Evolutionary conservation across 768 basidiomycete species (phyloP).

Genomic region (Exsudoporus frostii): DNA sequence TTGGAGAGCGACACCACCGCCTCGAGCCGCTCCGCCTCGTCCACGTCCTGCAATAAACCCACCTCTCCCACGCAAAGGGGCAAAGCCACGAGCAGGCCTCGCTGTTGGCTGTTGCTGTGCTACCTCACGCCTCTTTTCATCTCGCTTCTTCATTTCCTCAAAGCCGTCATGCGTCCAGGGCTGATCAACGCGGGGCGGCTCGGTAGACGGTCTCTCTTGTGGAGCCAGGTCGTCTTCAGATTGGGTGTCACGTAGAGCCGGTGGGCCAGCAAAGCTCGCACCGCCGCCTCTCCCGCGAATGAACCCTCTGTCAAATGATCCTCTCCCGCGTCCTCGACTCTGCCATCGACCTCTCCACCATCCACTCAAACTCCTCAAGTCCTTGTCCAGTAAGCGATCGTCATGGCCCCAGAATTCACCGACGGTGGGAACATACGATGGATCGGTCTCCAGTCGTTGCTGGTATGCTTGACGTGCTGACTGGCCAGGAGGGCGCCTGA

Average conservation of each 20-base stretch:
- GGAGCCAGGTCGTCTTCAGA: conserved; percentile 18
- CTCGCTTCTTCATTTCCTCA: conserved; percentile 78
- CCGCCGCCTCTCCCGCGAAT: conserved; percentile 61
- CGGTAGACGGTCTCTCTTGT: conserved; percentile 19
- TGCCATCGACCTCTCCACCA: conserved; percentile 88
- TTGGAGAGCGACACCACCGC: conserved; percentile 37
- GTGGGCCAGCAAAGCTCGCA: conserved; percentile 32
- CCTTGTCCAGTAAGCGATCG: conserved; percentile 82
- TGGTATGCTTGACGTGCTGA: conserved; percentile 85
- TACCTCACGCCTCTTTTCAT: conserved; percentile 47
- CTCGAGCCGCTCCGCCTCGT: conserved; percentile 47
- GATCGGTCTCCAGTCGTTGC: conserved; percentile 76
- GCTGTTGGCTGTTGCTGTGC: conserved; percentile 33
- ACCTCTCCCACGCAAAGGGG: conserved; percentile 45
- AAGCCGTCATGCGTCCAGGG: conserved; percentile 86
- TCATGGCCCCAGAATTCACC: conserved; percentile 96
- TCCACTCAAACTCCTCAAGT: conserved; percentile 74
- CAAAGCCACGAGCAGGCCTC: conserved; percentile 33
- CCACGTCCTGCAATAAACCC: conserved; percentile 40
- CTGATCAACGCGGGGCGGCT: conserved; percentile 60
- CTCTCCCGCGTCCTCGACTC: conserved; percentile 62
- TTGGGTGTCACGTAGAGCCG: conserved; percentile 11
- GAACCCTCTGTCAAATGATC: conserved; percentile 39
- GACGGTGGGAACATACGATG: conserved; percentile 85
- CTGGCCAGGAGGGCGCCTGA: conserved; percentile 45